Evolutionary conservation across 176 grass and related monocot genomes (phyloP).

Genomic region (Ampelocalamus luodianensis): DNA sequence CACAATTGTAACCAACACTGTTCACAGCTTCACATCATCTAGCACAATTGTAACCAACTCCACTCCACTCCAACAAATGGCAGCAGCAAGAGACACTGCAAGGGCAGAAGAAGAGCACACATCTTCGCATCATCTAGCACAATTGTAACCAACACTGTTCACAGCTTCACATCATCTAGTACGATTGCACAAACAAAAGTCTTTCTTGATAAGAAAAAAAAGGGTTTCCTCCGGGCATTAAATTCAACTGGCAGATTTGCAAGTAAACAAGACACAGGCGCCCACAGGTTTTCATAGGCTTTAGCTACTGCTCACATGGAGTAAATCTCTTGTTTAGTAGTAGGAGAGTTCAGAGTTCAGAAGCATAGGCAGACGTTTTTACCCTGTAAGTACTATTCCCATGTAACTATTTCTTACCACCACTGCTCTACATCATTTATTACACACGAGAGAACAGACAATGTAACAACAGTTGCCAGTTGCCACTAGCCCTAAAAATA

Average conservation of each 20-base stretch:
- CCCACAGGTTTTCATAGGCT: conserved; percentile 2
- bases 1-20: background rate
- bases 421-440: conserved; percentile 9
- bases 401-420: conserved; percentile 23
- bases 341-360: background rate
- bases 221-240: background rate
- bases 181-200: background rate
- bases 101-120: background rate
- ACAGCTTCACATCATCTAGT: background rate
- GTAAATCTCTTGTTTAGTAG: conserved; percentile 6
- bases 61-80: background rate
- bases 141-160: background rate
- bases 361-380: background rate
- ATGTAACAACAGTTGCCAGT: conserved; percentile 5
- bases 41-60: no score
- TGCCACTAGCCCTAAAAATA: conserved; percentile 22
- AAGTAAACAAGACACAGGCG: background rate
- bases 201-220: background rate
- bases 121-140: background rate
- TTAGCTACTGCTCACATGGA: background rate
- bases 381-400: conserved; percentile 22
- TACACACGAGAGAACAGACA: conserved; percentile 21
- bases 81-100: background rate
- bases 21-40: background rate
- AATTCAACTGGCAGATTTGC: background rate